Evolutionary conservation across 2,329 filamentous ascomycete species (phyloP).

Genomic region (Fusarium bactridioides): DNA sequence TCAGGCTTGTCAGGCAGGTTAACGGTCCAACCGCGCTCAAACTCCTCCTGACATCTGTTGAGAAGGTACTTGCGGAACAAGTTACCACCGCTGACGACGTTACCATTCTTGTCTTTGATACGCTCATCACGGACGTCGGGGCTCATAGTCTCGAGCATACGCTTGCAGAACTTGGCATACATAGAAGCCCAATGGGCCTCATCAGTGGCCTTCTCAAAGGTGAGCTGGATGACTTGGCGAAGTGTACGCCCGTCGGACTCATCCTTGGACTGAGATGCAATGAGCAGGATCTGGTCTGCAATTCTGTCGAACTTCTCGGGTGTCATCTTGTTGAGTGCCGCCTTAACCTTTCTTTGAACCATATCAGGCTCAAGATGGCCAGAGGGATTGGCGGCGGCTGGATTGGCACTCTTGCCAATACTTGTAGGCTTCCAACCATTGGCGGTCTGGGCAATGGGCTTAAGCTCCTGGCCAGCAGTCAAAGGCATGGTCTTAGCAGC

Average conservation of each 20-base stretch:
- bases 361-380: constrained; percentile 83
- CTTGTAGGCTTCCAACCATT: constrained; percentile 91
- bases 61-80: constrained; percentile 98
- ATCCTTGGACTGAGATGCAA: constrained; percentile 94
- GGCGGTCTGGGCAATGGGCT: constrained; percentile 76
- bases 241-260: constrained; percentile 93
- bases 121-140: constrained; percentile 93
- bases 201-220: constrained; percentile 98
- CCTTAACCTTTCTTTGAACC: constrained; percentile 99
- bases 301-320: constrained; percentile 99
- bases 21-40: constrained; percentile 95
- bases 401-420: constrained; percentile 55
- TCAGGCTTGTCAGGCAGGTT: constrained; percentile 76
- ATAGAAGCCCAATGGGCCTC: constrained; percentile 98
- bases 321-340: constrained; percentile 99
- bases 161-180: constrained; percentile 98
- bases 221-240: constrained; percentile 97
- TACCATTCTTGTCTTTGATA: constrained; percentile 88
- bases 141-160: constrained; percentile 96
- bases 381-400: constrained; percentile 53
- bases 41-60: constrained; percentile 98
- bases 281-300: constrained; percentile 88
- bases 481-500: constrained; percentile 90
- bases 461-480: constrained; percentile 81
- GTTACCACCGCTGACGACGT: constrained; percentile 88